Conservation (phyloP, 1,284 basidiomycete species). For the Neonothopanus nambi region DNA sequence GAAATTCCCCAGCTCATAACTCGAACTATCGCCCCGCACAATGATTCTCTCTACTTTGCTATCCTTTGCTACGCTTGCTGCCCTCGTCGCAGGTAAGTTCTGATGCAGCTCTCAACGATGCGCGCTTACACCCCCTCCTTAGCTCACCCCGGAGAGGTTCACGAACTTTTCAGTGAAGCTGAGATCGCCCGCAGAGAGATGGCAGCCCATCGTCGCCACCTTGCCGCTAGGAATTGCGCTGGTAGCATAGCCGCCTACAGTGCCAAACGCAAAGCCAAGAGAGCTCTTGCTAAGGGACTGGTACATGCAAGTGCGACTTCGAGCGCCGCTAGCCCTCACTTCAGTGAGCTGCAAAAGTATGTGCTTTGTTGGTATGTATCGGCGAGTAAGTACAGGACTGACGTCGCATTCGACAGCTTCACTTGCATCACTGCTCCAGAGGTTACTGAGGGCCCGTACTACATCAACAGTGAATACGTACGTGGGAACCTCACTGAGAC, state of each 20-base stretch:
- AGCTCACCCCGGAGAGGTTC: background rate
- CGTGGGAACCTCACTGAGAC: constrained; percentile 40
- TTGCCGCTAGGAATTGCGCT: background rate
- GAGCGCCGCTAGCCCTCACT: background rate
- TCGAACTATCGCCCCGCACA: too few species aligned
- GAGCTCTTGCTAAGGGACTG: constrained; percentile 2
- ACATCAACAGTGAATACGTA: constrained; percentile 22
- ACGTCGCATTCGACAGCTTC: too few species aligned
- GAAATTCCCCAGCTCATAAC: too few species aligned
- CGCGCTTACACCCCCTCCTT: too few species aligned
- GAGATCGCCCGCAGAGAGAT: background rate
- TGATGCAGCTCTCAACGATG: too few species aligned
- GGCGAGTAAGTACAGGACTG: too few species aligned
- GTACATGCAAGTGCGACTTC: background rate
- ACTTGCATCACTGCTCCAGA: constrained; percentile 21
- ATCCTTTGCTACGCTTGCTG: too few species aligned
- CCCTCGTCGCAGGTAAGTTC: too few species aligned
- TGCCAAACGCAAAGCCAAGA: constrained; percentile 4
- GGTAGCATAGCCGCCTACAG: constrained; percentile 1
- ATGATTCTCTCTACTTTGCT: too few species aligned
- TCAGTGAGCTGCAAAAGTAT: background rate
- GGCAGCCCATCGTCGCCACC: background rate
- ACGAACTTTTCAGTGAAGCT: background rate
- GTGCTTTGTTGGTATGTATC: too few species aligned
- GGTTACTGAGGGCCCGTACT: constrained; percentile 22